These are phyloP conservation scores for Ochromonas danica DNA, from an alignment of 108 stramenopile genomes.

Conservation along the genomic window DNA sequence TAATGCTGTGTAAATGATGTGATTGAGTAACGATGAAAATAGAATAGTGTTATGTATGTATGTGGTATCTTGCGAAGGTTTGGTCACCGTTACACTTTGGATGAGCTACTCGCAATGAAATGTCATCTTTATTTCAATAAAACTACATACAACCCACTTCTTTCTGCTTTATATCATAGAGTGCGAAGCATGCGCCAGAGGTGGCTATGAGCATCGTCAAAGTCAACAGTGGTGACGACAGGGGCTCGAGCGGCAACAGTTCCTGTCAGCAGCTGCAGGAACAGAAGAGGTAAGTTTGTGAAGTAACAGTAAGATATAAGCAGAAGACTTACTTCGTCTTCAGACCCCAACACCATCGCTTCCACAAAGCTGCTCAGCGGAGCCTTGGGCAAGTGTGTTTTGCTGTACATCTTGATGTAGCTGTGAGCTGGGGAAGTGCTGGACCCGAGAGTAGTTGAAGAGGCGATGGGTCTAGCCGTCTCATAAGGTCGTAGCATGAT, in stretches of 20 bases:
- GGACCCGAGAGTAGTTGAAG: neutral
- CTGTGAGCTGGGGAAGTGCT: neutral
- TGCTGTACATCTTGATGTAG: neutral
- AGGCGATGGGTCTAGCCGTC: neutral
- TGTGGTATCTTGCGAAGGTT: neutral
- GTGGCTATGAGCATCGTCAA: neutral
- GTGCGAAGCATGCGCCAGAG: neutral
- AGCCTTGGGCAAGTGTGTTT: neutral
- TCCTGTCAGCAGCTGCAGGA: too few species aligned
- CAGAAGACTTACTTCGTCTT: neutral
- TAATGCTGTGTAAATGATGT: neutral
- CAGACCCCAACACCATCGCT: neutral
- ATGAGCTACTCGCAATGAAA: neutral
- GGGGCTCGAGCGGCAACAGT: neutral
- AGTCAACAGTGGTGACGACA: neutral
- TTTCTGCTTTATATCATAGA: neutral
- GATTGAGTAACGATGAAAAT: neutral
- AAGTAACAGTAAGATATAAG: too few species aligned
- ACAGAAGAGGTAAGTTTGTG: too few species aligned
- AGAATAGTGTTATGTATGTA: neutral
- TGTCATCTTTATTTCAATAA: neutral
- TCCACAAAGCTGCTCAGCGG: neutral
- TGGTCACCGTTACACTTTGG: neutral
- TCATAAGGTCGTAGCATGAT: neutral
- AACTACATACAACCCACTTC: neutral